Base-by-base conservation (phyloP, 495 filamentous ascomycete species). In the Annulohypoxylon moriforme region DNA sequence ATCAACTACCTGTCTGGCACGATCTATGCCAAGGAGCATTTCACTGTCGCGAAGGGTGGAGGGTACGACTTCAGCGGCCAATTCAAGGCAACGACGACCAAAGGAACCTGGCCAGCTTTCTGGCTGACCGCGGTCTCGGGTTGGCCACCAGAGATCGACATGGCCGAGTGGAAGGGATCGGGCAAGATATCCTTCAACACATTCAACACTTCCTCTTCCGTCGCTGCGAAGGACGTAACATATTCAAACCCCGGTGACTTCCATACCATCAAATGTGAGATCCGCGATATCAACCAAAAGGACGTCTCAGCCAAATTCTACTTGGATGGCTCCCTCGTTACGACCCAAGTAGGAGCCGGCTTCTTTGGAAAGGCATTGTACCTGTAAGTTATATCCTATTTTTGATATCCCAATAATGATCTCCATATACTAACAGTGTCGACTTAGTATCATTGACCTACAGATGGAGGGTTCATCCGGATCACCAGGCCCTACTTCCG, bases 121-220 rank as follows among this genome's bases (percentile, higher is more conserved):
- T 92, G 89, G 89, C 76, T 91, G 7, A 88, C 88, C 0, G 89
- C 86, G 14, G 84, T 86, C 0, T 73, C 81, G 16, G 84, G 86
- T 34, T 92, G 89, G 89, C 89, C 89, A 55, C 87, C 88, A 0
- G 88, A 89, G 81, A 80, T 89, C 38, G 87, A 90, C 65, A 81
- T 89, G 78, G 87, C 86, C 0, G 87, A 89, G 75, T 89, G 88
- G 88, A 89, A 89, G 69, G 87, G 87, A 4, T 81, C 78, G n/a
- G 87, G 87, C 6, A 83, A 87, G 73, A 87, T 89, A 53, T 85
- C 81, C 8, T 89, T 89, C 77, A 89, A 89, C 60, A 89, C 86
- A 0, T 89, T 89, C 75, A 89, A 89, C 67, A 85, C 85, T 8
- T 84, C 81, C 25, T 83, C 79, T 14, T 73, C 81, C 36, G 81